A percentile compares a stretch with the other conserved stretches of the same genome.
phyloP scores from a whole-genome alignment of 805 yeast species.

The Vanderwaltozyma verrucispora region DNA sequence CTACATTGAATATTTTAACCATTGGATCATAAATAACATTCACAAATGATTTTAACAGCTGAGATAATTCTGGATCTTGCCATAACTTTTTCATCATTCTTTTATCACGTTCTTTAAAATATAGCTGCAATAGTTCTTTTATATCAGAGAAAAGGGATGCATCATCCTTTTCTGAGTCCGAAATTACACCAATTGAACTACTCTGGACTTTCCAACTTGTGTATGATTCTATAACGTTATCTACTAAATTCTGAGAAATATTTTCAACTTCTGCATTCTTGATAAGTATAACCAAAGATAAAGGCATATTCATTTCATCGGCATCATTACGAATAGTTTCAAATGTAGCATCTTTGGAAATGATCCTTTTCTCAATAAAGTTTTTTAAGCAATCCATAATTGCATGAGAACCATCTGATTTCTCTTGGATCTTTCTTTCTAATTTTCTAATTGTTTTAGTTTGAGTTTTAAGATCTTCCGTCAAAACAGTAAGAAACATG shows the following conservation, averaged over 20 bases:
- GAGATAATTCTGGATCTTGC: conserved; percentile 78
- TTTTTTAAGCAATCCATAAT: conserved; percentile 25
- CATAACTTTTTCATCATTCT: conserved; percentile 64
- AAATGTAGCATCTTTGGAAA: conserved; percentile 23
- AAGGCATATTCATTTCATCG: conserved; percentile 20
- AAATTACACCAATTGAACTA: not conserved
- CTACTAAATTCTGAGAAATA: conserved; percentile 15
- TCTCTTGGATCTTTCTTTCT: conserved; percentile 27
- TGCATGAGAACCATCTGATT: conserved; percentile 13
- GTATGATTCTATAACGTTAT: conserved; percentile 25
- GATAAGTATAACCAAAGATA: conserved; percentile 18
- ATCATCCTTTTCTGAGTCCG: conserved; percentile 1
- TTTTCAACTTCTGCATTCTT: conserved; percentile 14
- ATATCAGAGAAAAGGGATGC: conserved; percentile 42
- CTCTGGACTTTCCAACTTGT: conserved; percentile 17
- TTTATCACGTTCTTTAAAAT: conserved; percentile 65
- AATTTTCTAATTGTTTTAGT: conserved; percentile 42
- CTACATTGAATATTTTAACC: conserved; percentile 54
- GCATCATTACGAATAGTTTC: conserved; percentile 26
- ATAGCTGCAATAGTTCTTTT: conserved; percentile 53
- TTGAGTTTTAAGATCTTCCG: conserved; percentile 66
- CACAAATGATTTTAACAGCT: conserved; percentile 60
- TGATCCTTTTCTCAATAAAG: conserved; percentile 22
- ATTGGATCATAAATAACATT: conserved; percentile 66
- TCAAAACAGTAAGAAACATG: conserved; percentile 58